These are phyloP conservation scores for Mallotus japonicus DNA, from an alignment of 441 rosid genomes.

Conservation along the genomic window DNA sequence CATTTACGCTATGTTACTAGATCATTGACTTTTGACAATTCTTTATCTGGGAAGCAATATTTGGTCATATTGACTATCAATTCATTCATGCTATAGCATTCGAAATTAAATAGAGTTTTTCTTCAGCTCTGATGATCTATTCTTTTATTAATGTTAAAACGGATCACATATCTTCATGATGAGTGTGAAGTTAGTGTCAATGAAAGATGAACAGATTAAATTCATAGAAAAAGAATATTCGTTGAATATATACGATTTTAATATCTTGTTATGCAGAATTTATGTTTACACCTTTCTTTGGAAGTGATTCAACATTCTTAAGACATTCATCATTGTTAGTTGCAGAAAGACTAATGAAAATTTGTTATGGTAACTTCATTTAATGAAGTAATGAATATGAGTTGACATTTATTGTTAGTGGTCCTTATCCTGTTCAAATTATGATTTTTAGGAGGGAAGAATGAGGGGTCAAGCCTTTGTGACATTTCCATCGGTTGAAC, in stretches of 20 bases:
- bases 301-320: not conserved
- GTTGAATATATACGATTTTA: not conserved
- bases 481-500: slow-evolving; percentile 86
- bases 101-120: slow-evolving; percentile 5
- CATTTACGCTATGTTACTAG: not conserved
- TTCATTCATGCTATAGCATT: not conserved
- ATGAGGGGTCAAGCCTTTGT: slow-evolving; percentile 99
- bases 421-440: not conserved
- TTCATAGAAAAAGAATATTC: not conserved
- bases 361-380: not conserved
- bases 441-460: slow-evolving; percentile 77
- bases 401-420: not conserved
- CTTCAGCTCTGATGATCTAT: not conserved
- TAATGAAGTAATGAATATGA: not conserved
- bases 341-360: not conserved
- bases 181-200: slow-evolving; percentile 12
- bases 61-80: not conserved
- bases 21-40: no score
- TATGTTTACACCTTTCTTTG: not conserved
- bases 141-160: not conserved
- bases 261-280: no score
- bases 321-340: not conserved
- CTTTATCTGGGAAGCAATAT: not conserved
- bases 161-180: not conserved
- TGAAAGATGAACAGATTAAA: slow-evolving; percentile 8